phyloP scores from a whole-genome alignment of 352 stramenopile genomes.

The Phytophthora aleatoria region DNA sequence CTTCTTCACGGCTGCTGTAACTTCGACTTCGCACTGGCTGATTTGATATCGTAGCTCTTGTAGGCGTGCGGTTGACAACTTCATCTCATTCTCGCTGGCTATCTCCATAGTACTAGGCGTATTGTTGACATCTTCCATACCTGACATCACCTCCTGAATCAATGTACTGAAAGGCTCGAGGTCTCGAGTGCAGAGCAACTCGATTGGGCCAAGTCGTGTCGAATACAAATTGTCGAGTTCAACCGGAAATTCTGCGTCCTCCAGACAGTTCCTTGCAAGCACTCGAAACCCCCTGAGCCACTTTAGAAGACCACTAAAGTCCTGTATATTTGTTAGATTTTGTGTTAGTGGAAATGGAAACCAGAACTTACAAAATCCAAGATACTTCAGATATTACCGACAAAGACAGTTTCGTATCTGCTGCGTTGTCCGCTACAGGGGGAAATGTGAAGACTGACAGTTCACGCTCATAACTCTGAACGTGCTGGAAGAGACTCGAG shows the following conservation, averaged over 20 bases:
- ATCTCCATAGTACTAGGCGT: background rate
- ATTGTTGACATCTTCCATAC: background rate
- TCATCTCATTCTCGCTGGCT: slow-evolving; percentile 4
- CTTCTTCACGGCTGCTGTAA: slow-evolving; percentile 25
- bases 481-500: slow-evolving; percentile 32
- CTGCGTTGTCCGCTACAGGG: background rate
- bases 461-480: slow-evolving; percentile 32
- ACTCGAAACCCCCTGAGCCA: slow-evolving; percentile 18
- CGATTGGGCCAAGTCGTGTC: slow-evolving; percentile 3
- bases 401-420: slow-evolving; percentile 13
- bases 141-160: slow-evolving; percentile 16
- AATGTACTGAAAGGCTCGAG: slow-evolving; percentile 27
- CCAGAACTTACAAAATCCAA: background rate
- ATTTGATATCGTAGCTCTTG: slow-evolving; percentile 26
- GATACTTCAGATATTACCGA: slow-evolving; percentile 2
- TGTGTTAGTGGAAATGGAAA: background rate
- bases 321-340: slow-evolving; percentile 7
- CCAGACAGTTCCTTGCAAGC: slow-evolving; percentile 13
- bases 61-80: slow-evolving; percentile 9
- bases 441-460: slow-evolving; percentile 15
- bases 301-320: slow-evolving; percentile 18
- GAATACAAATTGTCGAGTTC: background rate
- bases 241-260: background rate
- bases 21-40: slow-evolving; percentile 28
- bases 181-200: background rate